These are phyloP conservation scores for Picea glauca DNA, from an alignment of 75 land plant genomes.

Conservation along the genomic window DNA sequence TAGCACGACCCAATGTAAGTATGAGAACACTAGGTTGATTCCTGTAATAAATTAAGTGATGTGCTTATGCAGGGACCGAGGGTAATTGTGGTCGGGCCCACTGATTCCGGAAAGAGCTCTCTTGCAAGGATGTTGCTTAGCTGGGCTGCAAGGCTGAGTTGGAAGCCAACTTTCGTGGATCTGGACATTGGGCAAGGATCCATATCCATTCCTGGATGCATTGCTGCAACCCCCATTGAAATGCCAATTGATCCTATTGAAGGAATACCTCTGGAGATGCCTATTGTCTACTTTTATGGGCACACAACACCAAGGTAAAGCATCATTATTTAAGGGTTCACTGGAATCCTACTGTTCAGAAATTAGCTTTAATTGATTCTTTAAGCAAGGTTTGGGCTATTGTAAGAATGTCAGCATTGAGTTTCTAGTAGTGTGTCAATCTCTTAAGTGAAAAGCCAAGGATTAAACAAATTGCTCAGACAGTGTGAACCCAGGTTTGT, in stretches of 20 bases:
- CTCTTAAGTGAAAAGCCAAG: not conserved
- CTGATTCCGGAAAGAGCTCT: slow-evolving; percentile 97
- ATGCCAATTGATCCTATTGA: slow-evolving; percentile 94
- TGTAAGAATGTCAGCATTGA: not conserved
- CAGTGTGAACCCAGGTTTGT: slow-evolving; percentile 85
- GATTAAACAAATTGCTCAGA: not conserved
- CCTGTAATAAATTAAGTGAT: not conserved
- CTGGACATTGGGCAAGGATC: slow-evolving; percentile 98
- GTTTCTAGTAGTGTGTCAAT: not conserved
- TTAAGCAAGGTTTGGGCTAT: not conserved
- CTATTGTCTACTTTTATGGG: slow-evolving; percentile 91
- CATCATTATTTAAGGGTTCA: not conserved
- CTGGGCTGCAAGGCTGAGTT: slow-evolving; percentile 89
- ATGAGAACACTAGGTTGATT: not conserved
- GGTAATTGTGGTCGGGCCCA: slow-evolving; percentile 97
- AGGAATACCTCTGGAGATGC: slow-evolving; percentile 89
- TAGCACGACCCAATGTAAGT: not conserved
- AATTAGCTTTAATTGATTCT: no score
- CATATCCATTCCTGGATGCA: slow-evolving; percentile 84
- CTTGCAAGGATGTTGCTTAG: slow-evolving; percentile 88
- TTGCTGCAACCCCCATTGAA: slow-evolving; percentile 96
- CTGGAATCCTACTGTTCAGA: no score
- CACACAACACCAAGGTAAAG: slow-evolving; percentile 88
- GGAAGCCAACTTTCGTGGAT: slow-evolving; percentile 98
- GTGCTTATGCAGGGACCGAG: slow-evolving; percentile 81